Evolutionary conservation across 75 land plant genomes (phyloP).

Genomic region (Gnetum montanum): DNA sequence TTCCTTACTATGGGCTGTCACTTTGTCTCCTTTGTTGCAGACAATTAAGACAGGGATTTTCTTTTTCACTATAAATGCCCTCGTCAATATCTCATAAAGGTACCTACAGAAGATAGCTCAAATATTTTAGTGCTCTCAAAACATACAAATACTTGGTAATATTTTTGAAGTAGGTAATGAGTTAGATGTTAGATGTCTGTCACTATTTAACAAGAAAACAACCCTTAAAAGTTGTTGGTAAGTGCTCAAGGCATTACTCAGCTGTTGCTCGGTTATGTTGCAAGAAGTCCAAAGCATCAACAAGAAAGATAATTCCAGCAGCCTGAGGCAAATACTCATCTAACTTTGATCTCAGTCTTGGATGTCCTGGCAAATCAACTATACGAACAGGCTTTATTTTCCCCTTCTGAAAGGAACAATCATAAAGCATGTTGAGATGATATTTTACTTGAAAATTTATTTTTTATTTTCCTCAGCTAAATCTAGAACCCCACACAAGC

Average conservation of each 20-base stretch:
- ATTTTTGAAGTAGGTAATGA: not conserved
- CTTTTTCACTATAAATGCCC: conserved; percentile 65
- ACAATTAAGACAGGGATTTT: conserved; percentile 71
- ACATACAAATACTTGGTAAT: not conserved
- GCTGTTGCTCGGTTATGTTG: conserved; percentile 67
- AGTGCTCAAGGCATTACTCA: conserved; percentile 55
- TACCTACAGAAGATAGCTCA: conserved; percentile 46
- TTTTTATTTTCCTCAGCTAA: too few relatives aligned
- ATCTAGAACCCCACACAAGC: too few relatives aligned
- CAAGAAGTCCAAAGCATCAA: conserved; percentile 91
- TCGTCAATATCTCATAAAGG: conserved; percentile 84
- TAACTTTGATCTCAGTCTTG: conserved; percentile 65
- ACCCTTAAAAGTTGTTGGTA: too few relatives aligned
- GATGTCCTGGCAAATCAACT: conserved; percentile 93
- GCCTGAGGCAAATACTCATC: conserved; percentile 85
- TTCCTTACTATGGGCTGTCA: conserved; percentile 87
- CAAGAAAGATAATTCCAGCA: conserved; percentile 77
- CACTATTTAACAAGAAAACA: too few relatives aligned
- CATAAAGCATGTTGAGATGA: not conserved
- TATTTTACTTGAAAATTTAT: not conserved
- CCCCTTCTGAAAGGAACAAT: conserved; percentile 43
- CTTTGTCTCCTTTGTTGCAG: conserved; percentile 94
- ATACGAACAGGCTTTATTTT: conserved; percentile 81
- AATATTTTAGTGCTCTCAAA: conserved; percentile 3
- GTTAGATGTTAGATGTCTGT: not conserved